phyloP scores from a whole-genome alignment of 2,329 filamentous ascomycete species.

The Aspergillus luchuensis region DNA sequence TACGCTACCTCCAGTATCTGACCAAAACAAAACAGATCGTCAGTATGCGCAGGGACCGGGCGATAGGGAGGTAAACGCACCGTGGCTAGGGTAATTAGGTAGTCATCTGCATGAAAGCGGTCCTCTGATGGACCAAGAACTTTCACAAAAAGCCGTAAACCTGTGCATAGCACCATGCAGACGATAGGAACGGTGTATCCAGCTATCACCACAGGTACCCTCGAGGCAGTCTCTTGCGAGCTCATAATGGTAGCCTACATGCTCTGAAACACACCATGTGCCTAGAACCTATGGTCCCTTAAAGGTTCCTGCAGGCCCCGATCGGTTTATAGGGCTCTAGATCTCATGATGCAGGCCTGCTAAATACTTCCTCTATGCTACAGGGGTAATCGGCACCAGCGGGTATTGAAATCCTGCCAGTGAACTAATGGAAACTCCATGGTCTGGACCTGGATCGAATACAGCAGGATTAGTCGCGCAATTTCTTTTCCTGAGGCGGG shows the following conservation, averaged over 20 bases:
- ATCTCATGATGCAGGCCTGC: neutral
- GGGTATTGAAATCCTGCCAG: neutral
- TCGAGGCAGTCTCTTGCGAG: neutral
- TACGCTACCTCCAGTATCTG: constrained; percentile 10
- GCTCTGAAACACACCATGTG: neutral
- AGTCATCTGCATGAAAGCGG: constrained; percentile 7
- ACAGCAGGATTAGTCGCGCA: neutral
- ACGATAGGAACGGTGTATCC: constrained; percentile 8
- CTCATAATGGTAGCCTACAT: neutral
- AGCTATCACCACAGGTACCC: constrained; percentile 1
- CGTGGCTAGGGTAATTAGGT: constrained; percentile 4
- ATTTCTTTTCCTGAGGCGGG: neutral
- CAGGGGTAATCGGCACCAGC: neutral
- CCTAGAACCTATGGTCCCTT: too few relatives aligned
- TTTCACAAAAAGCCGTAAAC: constrained; percentile 2
- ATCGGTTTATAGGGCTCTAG: neutral
- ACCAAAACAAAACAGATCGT: neutral
- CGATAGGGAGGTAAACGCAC: neutral
- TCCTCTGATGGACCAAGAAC: constrained; percentile 2
- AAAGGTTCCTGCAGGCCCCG: neutral
- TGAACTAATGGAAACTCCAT: neutral
- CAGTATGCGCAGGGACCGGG: neutral
- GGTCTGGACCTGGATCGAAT: neutral
- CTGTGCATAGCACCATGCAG: constrained; percentile 2
- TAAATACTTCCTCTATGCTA: neutral